A percentile compares a stretch with the other conserved stretches of the same genome.
These are phyloP conservation scores for Pseudofabraea citricarpa DNA, from an alignment of 2,329 filamentous ascomycete genomes.

Conservation along the genomic window DNA sequence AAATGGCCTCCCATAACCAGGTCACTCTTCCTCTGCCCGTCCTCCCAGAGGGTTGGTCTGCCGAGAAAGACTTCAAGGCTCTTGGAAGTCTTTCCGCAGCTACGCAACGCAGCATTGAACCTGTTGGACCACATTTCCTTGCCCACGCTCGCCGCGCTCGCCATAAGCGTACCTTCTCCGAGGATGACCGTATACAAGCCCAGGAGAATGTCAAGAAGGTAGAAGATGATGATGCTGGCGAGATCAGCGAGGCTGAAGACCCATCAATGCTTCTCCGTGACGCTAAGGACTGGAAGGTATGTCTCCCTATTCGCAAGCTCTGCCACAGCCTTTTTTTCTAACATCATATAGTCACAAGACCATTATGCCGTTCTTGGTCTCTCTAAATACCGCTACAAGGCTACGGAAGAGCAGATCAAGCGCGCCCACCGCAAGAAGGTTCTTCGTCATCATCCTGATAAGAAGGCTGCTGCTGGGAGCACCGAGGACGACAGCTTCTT, in stretches of 20 bases:
- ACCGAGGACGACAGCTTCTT: constrained; percentile 97
- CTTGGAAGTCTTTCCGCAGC: constrained; percentile 71
- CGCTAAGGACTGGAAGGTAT: constrained; percentile 98
- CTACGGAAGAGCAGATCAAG: constrained; percentile 98
- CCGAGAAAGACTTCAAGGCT: constrained; percentile 88
- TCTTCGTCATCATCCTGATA: constrained; percentile 96
- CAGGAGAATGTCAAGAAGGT: constrained; percentile 93
- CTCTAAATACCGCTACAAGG: constrained; percentile 85
- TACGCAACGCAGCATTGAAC: constrained; percentile 85
- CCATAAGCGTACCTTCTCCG: constrained; percentile 96
- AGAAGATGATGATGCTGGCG: constrained; percentile 83
- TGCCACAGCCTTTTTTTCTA: too few relatives aligned
- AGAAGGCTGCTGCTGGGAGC: constrained; percentile 87
- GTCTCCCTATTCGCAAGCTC: too few relatives aligned
- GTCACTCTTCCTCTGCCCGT: constrained; percentile 64
- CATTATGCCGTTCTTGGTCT: constrained; percentile 96
- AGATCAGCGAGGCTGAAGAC: constrained; percentile 92
- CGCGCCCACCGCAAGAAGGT: constrained; percentile 99
- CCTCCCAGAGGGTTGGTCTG: constrained; percentile 76
- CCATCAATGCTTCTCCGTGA: constrained; percentile 86
- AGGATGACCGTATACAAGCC: constrained; percentile 96
- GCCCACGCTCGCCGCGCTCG: constrained; percentile 93
- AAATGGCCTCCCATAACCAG: constrained; percentile 22
- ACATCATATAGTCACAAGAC: constrained; percentile 90
- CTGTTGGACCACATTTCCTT: constrained; percentile 95